Conservation (phyloP, 768 basidiomycete genomes). For the Rhodotorula taiwanensis region DNA sequence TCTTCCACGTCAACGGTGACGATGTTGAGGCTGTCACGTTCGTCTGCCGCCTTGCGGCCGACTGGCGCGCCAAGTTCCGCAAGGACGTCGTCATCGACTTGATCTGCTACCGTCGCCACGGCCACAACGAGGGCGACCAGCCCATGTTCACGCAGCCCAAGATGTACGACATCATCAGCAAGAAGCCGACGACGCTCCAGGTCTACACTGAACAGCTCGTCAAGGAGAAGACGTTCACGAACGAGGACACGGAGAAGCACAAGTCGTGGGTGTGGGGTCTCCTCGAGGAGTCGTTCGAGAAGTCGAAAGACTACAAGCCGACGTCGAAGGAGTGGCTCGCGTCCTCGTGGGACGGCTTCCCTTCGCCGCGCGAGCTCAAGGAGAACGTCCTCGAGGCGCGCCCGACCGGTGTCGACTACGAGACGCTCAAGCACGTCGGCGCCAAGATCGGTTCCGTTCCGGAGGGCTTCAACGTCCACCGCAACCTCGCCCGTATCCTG, state of each 20-base stretch:
- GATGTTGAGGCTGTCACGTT: slow-evolving; percentile 95
- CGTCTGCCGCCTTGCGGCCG: slow-evolving; percentile 94
- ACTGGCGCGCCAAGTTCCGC: slow-evolving; percentile 97
- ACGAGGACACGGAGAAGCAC: slow-evolving; percentile 94
- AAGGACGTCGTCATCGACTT: slow-evolving; percentile 98
- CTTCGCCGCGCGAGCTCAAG: slow-evolving; percentile 88
- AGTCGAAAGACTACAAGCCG: slow-evolving; percentile 89
- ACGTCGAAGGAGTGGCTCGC: slow-evolving; percentile 96
- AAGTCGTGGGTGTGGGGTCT: slow-evolving; percentile 99
- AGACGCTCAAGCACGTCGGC: slow-evolving; percentile 73
- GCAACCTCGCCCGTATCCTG: slow-evolving; percentile 90
- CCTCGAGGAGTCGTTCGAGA: slow-evolving; percentile 93
- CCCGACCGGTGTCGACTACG: slow-evolving; percentile 70
- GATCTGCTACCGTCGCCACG: slow-evolving; percentile 92
- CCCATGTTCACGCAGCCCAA: slow-evolving; percentile 96
- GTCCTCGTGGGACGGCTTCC: slow-evolving; percentile 96
- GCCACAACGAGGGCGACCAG: slow-evolving; percentile 99
- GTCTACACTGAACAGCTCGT: slow-evolving; percentile 80
- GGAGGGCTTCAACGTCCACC: slow-evolving; percentile 74
- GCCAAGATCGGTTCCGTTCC: slow-evolving; percentile 81
- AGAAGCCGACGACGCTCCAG: slow-evolving; percentile 83
- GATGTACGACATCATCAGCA: slow-evolving; percentile 81
- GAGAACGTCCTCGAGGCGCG: slow-evolving; percentile 87
- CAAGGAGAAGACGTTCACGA: slow-evolving; percentile 85
- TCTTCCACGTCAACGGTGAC: slow-evolving; percentile 99